Base-by-base conservation (phyloP, 1,284 basidiomycete species). In the Leccinum pachyderme region DNA sequence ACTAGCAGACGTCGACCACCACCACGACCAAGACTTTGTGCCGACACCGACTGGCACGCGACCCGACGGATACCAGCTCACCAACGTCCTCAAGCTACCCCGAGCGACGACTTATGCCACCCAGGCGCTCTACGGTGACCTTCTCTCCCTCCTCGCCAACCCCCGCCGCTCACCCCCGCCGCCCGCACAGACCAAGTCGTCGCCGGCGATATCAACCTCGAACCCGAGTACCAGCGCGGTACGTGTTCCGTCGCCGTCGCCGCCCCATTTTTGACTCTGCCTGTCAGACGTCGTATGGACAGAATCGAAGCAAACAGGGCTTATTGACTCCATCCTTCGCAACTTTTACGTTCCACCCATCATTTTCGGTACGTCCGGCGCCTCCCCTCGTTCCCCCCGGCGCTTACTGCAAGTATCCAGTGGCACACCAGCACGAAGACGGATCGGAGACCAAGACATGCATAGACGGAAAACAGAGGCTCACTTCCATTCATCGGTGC, bases 181-280 rank as follows among this genome's bases (percentile, higher is more conserved):
- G 1, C 29, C 18, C 33, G 33, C 61, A 39, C 61, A 87, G 87
- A 88, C 54, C 84, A 87, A 63, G 80, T 89, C 31, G 68, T 77
- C 41, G 74, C 70, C 7, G 73, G 73, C 0, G 81, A 86, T 55
- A 84, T 91, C 44, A 75, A 87, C 63, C 70, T 89, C 13, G 80
- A 89, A 29, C 84, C 88, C 1, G 86, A 89, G 44, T 91, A 91
- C 62, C 89, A 91, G 63, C 79, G 89, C 67, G 87, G 86, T 84
- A 44, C 45, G 53, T 31, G 35, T n/a, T n/a, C n/a, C n/a, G n/a
- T n/a, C n/a, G n/a, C n/a, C n/a, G n/a, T n/a, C n/a, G n/a, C n/a
- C n/a, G n/a, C n/a, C n/a, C n/a, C n/a, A n/a, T n/a, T n/a, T n/a
- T n/a, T n/a, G 11, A 22, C 11, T 43, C 13, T 25, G 41, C 18